A percentile compares a stretch with the other conserved stretches of the same genome.
phyloP scores from a whole-genome alignment of 768 basidiomycete species.

The Filobasidium floriforme region DNA sequence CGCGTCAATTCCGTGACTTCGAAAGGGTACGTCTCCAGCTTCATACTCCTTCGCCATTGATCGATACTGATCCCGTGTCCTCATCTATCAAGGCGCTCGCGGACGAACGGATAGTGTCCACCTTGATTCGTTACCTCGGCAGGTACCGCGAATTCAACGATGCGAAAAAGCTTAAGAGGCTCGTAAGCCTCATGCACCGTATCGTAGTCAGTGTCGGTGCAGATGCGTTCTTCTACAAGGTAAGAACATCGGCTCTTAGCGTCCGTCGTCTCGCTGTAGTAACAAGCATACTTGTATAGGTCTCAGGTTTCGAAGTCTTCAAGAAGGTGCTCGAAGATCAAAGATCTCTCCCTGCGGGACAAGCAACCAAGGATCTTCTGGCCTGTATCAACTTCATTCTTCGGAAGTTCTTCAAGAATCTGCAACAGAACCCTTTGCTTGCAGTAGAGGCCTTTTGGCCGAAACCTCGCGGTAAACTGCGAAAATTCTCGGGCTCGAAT shows the following conservation, averaged over 20 bases:
- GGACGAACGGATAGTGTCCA: slow-evolving; percentile 71
- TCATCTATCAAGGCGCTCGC: slow-evolving; percentile 67
- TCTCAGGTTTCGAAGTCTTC: slow-evolving; percentile 81
- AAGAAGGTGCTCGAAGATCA: slow-evolving; percentile 75
- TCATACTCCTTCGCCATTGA: neutral
- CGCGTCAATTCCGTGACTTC: slow-evolving; percentile 85
- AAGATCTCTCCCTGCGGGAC: slow-evolving; percentile 62
- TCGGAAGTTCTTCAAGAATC: slow-evolving; percentile 87
- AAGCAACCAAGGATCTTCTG: slow-evolving; percentile 72
- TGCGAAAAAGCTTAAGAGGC: slow-evolving; percentile 78
- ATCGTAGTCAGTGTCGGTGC: slow-evolving; percentile 85
- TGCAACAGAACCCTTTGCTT: slow-evolving; percentile 74
- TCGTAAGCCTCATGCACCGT: slow-evolving; percentile 80
- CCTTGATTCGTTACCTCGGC: slow-evolving; percentile 48
- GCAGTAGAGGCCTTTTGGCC: slow-evolving; percentile 67
- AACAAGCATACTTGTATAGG: slow-evolving; percentile 50
- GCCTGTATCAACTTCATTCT: slow-evolving; percentile 77
- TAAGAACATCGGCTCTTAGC: slow-evolving; percentile 44
- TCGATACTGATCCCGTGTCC: neutral
- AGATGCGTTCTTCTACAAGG: slow-evolving; percentile 93
- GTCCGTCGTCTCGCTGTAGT: slow-evolving; percentile 19
- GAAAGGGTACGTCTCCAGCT: slow-evolving; percentile 61
- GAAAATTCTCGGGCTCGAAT: slow-evolving; percentile 27
- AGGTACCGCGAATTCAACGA: slow-evolving; percentile 65
- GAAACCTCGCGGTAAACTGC: slow-evolving; percentile 18